Evolutionary conservation across 2,329 filamentous ascomycete genomes (phyloP).

Genomic region (Fusarium sublunatum): DNA sequence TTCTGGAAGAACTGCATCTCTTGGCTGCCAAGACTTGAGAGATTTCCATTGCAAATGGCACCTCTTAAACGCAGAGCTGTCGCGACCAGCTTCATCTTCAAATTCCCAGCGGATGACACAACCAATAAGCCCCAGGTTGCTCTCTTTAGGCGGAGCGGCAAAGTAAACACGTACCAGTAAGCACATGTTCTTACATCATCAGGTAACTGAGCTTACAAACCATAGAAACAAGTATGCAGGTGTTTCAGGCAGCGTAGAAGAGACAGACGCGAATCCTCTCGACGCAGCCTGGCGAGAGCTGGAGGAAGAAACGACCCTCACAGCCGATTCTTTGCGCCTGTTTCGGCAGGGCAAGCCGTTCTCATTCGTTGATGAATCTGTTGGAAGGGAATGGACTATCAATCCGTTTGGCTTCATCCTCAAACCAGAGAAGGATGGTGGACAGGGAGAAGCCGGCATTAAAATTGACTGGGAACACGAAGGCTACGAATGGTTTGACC

Average conservation of each 20-base stretch:
- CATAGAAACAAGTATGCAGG: slow-evolving; percentile 67
- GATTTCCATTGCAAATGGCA: slow-evolving; percentile 34
- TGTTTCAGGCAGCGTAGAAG: slow-evolving; percentile 70
- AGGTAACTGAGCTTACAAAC: slow-evolving; percentile 5
- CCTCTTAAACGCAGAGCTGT: slow-evolving; percentile 52
- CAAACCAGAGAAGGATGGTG: slow-evolving; percentile 45
- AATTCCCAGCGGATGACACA: slow-evolving; percentile 51
- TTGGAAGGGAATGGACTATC: slow-evolving; percentile 70
- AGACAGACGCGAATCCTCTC: slow-evolving; percentile 62
- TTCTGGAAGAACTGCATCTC: not conserved
- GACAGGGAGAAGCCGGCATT: slow-evolving; percentile 59
- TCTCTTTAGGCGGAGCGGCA: slow-evolving; percentile 69
- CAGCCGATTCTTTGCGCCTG: slow-evolving; percentile 58
- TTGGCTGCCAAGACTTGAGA: slow-evolving; percentile 1
- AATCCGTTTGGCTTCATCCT: slow-evolving; percentile 71
- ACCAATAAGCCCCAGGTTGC: slow-evolving; percentile 62
- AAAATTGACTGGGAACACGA: slow-evolving; percentile 72
- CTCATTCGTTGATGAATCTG: slow-evolving; percentile 62
- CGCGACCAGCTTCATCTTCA: slow-evolving; percentile 64
- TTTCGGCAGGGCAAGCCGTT: slow-evolving; percentile 69
- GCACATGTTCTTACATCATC: slow-evolving; percentile 31
- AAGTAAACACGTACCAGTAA: slow-evolving; percentile 70
- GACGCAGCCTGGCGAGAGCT: slow-evolving; percentile 72
- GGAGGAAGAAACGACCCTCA: slow-evolving; percentile 69
- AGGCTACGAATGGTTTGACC: slow-evolving; percentile 67